These are phyloP conservation scores for Apiospora aurea DNA, from an alignment of 2,329 filamentous ascomycete species.

Conservation along the genomic window DNA sequence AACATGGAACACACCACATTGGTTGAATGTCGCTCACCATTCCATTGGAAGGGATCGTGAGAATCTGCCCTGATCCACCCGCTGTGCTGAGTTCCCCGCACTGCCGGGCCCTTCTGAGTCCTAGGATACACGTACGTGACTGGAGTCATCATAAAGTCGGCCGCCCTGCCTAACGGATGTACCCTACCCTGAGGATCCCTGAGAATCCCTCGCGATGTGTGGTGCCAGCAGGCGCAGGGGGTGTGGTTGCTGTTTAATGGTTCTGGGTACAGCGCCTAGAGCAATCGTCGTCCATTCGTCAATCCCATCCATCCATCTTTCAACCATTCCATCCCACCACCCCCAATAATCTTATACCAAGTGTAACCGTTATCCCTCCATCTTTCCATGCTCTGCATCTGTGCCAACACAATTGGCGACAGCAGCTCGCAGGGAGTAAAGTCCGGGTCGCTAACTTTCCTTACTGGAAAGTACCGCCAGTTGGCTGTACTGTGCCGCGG, in stretches of 20 bases:
- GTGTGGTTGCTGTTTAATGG: slow-evolving; percentile 5
- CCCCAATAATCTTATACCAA: not conserved
- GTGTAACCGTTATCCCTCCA: not conserved
- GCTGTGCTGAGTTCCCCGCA: slow-evolving; percentile 16
- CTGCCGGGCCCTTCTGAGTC: slow-evolving; percentile 17
- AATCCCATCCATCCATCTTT: not conserved
- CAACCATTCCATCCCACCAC: slow-evolving; percentile 8
- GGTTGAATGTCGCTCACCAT: slow-evolving; percentile 20
- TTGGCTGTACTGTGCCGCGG: not conserved
- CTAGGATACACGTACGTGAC: not conserved
- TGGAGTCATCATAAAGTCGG: not conserved
- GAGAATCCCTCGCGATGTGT: slow-evolving; percentile 5
- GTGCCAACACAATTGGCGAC: not conserved
- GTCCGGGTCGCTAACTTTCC: not conserved
- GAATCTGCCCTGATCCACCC: slow-evolving; percentile 20
- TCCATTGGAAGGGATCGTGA: slow-evolving; percentile 22
- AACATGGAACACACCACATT: slow-evolving; percentile 21
- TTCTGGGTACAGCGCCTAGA: slow-evolving; percentile 10
- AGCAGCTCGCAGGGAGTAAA: not conserved
- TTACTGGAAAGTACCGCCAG: not conserved
- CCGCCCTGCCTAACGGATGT: not conserved
- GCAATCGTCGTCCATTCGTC: not conserved
- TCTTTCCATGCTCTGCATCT: not conserved
- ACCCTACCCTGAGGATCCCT: not conserved
- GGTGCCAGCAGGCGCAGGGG: slow-evolving; percentile 12